phyloP scores from a whole-genome alignment of 1,284 basidiomycete species.

The Mycosarcoma mackinlayi region DNA sequence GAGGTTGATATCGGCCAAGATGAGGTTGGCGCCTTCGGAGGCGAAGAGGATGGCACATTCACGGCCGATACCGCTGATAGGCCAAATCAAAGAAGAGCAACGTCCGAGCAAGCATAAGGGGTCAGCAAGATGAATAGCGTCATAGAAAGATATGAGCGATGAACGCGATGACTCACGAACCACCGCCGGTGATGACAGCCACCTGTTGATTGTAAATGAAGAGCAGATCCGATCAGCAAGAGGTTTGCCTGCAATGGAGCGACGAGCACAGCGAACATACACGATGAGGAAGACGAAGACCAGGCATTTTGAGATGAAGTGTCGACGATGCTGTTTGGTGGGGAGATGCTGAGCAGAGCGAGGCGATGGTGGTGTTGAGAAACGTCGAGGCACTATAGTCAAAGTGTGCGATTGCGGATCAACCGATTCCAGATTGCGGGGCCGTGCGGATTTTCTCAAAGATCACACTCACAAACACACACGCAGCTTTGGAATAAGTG shows the following conservation, averaged over 20 bases:
- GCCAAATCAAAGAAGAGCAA: background rate
- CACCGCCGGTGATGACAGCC: constrained; percentile 84
- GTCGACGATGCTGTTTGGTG: too few relatives aligned
- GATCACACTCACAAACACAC: too few relatives aligned
- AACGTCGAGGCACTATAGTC: too few relatives aligned
- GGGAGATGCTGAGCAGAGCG: background rate
- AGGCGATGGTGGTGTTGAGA: constrained; percentile 8
- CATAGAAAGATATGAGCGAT: background rate
- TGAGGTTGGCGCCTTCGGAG: constrained; percentile 85
- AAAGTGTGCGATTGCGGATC: too few relatives aligned
- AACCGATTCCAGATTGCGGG: too few relatives aligned
- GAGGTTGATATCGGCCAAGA: constrained; percentile 86
- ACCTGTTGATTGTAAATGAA: constrained; percentile 68
- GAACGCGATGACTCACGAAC: constrained; percentile 70
- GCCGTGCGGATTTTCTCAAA: background rate
- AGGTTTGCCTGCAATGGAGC: too few relatives aligned
- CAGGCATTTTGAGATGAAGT: constrained; percentile 47
- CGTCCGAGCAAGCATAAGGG: too few relatives aligned
- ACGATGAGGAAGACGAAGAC: constrained; percentile 49
- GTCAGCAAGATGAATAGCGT: too few relatives aligned
- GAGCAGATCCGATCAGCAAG: background rate
- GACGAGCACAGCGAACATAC: constrained; percentile 12
- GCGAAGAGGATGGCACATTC: constrained; percentile 93
- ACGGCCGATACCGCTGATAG: constrained; percentile 82
- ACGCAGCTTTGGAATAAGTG: constrained; percentile 1